phyloP scores from a whole-genome alignment of 108 stramenopile species.

The Skeletonema tropicum region DNA sequence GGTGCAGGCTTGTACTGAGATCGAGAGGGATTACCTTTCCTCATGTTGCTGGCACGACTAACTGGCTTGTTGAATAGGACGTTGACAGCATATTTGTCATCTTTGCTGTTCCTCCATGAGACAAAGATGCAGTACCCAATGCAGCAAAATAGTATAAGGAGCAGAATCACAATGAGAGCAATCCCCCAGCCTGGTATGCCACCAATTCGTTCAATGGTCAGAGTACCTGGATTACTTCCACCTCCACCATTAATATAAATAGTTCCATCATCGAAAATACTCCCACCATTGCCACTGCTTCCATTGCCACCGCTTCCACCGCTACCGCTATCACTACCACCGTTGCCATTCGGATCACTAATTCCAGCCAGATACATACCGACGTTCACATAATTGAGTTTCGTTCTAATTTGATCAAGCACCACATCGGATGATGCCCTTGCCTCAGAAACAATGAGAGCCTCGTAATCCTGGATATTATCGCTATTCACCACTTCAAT shows the following conservation, averaged over 20 bases:
- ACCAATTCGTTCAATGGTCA: not conserved
- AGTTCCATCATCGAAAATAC: not conserved
- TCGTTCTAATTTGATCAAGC: constrained; percentile 2
- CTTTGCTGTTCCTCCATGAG: not conserved
- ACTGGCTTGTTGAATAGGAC: constrained; percentile 15
- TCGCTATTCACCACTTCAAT: not conserved
- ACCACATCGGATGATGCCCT: not conserved
- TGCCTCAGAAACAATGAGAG: constrained; percentile 1
- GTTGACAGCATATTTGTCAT: constrained; percentile 21
- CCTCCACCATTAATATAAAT: not conserved
- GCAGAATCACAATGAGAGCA: constrained; percentile 37
- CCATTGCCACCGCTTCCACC: no score
- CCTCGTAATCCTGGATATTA: not conserved
- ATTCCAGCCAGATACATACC: not conserved
- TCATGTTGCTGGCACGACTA: not conserved
- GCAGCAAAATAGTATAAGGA: constrained; percentile 20
- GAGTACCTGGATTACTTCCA: not conserved
- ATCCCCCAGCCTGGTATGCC: constrained; percentile 40
- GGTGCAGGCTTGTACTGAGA: not conserved
- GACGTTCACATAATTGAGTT: not conserved
- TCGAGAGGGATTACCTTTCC: not conserved
- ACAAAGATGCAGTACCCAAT: constrained; percentile 30
- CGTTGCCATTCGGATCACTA: no score
- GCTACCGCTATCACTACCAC: no score
- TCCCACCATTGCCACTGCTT: not conserved